Base-by-base conservation (phyloP, 805 yeast genomes). In the Schwanniomyces occidentalis region DNA sequence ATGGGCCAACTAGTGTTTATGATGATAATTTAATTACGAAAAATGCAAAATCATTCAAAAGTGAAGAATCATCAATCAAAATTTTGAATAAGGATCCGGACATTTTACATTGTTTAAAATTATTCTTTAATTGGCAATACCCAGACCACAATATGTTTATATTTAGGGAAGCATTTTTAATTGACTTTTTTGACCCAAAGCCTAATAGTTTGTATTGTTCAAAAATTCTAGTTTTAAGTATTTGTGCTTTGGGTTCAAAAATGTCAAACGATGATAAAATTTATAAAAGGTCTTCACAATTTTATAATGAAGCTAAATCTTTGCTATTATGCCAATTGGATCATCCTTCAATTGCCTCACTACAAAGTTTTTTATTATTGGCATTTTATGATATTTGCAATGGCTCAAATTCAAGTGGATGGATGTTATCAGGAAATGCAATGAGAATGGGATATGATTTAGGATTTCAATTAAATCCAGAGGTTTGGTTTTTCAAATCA, bases 341-440 rank as follows among this genome's bases (percentile, higher is more conserved):
- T 25, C 65, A 68, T 13, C 69, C 67, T n/a, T 60, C 73, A 4
- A 75, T 80, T 21, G 69, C 85, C 0, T 69, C 80, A 0, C 63
- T 80, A 7, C 86, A 80, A 50, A 72, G 82, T 18, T 71, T 74
- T 36, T 56, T 79, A n/a, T 58, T 80, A 15, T 54, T 80, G 10
- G 80, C 84, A 4, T 70, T 78, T 37, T 79, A 78, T 51, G 85
- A 79, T 48, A 69, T 80, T 24, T 79, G 82, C 37, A 73, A 71
- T 44, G 84, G 84, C 2, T 56, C 70, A 33, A 76, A 75, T 45
- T 71, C 78, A 16, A 64, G 74, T 30, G 81, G 82, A 5, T 80
- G 85, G 85, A 72, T 78, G 69, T 64, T 78, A 22, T 65, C 76
- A 3, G 86, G 85, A 3, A 65, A 71, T 33, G 85, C 82, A 6